Base-by-base conservation (phyloP, 139 green algal genomes). In the Cymbomonas tetramitiformis region DNA sequence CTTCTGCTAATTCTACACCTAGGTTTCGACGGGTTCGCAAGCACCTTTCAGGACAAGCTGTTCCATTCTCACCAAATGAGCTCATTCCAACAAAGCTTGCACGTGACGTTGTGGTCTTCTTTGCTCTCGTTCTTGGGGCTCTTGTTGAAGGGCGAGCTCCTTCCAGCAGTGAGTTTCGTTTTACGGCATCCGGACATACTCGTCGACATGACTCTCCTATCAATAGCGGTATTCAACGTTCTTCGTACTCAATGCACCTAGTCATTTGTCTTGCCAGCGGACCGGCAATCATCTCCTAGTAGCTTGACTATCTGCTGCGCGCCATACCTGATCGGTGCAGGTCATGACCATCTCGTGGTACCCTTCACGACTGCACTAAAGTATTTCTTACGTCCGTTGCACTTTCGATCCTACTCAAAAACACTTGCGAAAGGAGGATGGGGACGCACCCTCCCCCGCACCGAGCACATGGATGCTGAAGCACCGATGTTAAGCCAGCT, bases 51-150 rank as follows among this genome's bases (percentile, higher is more conserved):
- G 76, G 85, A 86, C 64, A 69, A 71, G 48, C 77, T 94, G 31
- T 96, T 95, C 71, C 86, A 78, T 61, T 86, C 86, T 29, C 88
- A 86, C 68, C 61, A 83, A 25, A 97, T 98, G 88, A 87, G 79
- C 25, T 88, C 81, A 21, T 73, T 48, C 12, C 69, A 71, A 28
- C 65, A 98, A 65, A 84, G 84, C 33, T 68, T 93, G 12, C 93
- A 86, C 62, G 71, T 93, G 4, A 77, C 72, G 29, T 12, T 72
- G 32, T 83, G 71, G 61, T 90, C 76, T 2, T 75, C 79, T 1
- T 41, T 61, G 1, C 44, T 85, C 1, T 74, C 70, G 39, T 44
- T 57, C 7, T 63, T 77, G 4, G 73, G 79, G 62, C 30, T 49
- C 1, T 26, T 86, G 3, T 51, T 34, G 18, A 64, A 65, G 12